Conservation (phyloP, 2,329 filamentous ascomycete species). For the Monilinia laxa region DNA sequence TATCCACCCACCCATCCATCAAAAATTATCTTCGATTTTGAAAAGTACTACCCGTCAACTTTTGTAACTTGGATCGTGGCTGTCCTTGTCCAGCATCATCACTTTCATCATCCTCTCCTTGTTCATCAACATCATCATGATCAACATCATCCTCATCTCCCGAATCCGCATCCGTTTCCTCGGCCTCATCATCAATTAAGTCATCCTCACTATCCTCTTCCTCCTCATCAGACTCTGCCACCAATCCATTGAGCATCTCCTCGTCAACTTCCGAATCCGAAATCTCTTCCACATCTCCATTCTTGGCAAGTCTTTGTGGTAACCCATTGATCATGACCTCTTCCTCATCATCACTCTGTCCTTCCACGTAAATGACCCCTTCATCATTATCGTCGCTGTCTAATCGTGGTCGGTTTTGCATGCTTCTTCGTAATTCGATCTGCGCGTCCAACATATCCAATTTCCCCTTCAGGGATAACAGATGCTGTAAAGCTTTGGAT, state of each 20-base stretch:
- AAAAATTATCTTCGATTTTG: constrained; percentile 27
- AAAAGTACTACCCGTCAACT: constrained; percentile 26
- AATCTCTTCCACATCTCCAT: constrained; percentile 32
- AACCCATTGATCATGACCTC: constrained; percentile 46
- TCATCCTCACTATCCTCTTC: constrained; percentile 46
- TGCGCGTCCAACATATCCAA: constrained; percentile 92
- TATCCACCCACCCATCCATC: neutral
- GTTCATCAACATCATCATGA: constrained; percentile 47
- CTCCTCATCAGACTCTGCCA: constrained; percentile 50
- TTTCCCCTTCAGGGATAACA: constrained; percentile 90
- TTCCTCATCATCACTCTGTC: constrained; percentile 58
- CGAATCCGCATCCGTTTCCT: constrained; percentile 44
- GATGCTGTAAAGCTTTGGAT: constrained; percentile 74
- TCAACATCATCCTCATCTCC: constrained; percentile 48
- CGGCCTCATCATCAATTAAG: constrained; percentile 52
- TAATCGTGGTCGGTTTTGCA: constrained; percentile 52
- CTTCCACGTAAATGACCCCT: constrained; percentile 84
- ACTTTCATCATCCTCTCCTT: constrained; percentile 45
- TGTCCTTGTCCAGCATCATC: constrained; percentile 41
- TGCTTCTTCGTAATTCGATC: constrained; percentile 72
- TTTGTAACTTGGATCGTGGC: constrained; percentile 37
- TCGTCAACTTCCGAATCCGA: constrained; percentile 38
- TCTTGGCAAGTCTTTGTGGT: constrained; percentile 27
- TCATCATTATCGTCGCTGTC: constrained; percentile 48
- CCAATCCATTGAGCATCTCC: constrained; percentile 47